Conservation (phyloP, 2,329 filamentous ascomycete genomes). For the Aspergillus versicolor region DNA sequence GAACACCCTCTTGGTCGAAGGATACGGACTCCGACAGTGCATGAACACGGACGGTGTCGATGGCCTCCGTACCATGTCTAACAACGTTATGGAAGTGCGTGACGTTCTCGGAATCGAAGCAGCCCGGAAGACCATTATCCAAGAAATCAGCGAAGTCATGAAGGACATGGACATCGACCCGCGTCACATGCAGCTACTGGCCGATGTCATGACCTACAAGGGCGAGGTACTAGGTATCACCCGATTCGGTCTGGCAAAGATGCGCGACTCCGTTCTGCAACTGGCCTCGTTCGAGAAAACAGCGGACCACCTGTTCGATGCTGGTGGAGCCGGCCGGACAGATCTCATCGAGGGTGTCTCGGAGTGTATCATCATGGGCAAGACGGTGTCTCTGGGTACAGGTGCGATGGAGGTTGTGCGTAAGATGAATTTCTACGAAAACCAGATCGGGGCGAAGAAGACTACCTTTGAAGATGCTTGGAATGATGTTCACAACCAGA, state of each 20-base stretch:
- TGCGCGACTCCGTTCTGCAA: slow-evolving; percentile 90
- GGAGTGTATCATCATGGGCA: slow-evolving; percentile 98
- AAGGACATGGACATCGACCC: slow-evolving; percentile 92
- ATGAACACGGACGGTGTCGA: slow-evolving; percentile 93
- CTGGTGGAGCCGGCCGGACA: slow-evolving; percentile 85
- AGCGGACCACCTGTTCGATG: slow-evolving; percentile 93
- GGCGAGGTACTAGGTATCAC: slow-evolving; percentile 96
- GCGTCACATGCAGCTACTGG: slow-evolving; percentile 94
- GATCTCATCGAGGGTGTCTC: slow-evolving; percentile 91
- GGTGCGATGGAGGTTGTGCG: slow-evolving; percentile 89
- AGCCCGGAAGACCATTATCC: slow-evolving; percentile 81
- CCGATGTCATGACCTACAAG: slow-evolving; percentile 99
- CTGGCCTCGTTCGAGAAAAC: slow-evolving; percentile 98
- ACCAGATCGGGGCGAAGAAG: slow-evolving; percentile 58
- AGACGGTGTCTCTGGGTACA: slow-evolving; percentile 87
- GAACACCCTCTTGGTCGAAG: slow-evolving; percentile 81
- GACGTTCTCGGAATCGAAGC: slow-evolving; percentile 94
- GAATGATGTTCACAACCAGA: slow-evolving; percentile 21
- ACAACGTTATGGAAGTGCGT: slow-evolving; percentile 85
- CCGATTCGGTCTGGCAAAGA: slow-evolving; percentile 92
- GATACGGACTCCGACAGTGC: slow-evolving; percentile 83
- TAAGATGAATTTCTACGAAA: slow-evolving; percentile 65
- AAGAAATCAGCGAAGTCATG: slow-evolving; percentile 89
- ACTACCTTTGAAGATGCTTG: slow-evolving; percentile 66
- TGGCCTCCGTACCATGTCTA: slow-evolving; percentile 71